phyloP scores from a whole-genome alignment of 495 filamentous ascomycete species.

The Pyronema omphalodes region DNA sequence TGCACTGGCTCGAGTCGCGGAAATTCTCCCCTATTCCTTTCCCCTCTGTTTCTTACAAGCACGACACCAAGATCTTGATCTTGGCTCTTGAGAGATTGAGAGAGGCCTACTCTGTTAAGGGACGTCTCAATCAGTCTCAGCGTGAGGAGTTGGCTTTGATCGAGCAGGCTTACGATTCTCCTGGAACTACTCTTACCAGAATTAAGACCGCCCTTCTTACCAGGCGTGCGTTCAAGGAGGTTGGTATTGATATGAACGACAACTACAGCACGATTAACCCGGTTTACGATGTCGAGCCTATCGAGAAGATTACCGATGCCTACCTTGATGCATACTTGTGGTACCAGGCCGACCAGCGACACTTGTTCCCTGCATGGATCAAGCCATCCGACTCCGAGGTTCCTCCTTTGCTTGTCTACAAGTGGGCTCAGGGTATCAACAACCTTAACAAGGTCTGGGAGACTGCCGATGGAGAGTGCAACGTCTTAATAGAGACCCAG shows the following conservation, averaged over 20 bases:
- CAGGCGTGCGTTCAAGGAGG: slow-evolving; percentile 96
- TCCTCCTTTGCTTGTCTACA: slow-evolving; percentile 89
- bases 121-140: slow-evolving; percentile 90
- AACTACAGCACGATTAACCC: slow-evolving; percentile 99
- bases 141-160: slow-evolving; percentile 93
- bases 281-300: slow-evolving; percentile 96
- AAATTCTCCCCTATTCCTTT: slow-evolving; percentile 99
- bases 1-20: slow-evolving; percentile 95
- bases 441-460: slow-evolving; percentile 98
- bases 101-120: slow-evolving; percentile 96
- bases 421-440: slow-evolving; percentile 99
- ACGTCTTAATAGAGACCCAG: slow-evolving; percentile 97
- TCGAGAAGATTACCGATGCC: slow-evolving; percentile 99
- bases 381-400: slow-evolving; percentile 99
- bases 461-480: slow-evolving; percentile 85
- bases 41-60: slow-evolving; percentile 98
- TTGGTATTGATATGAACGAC: slow-evolving; percentile 99
- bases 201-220: slow-evolving; percentile 98
- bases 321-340: slow-evolving; percentile 98
- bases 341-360: slow-evolving; percentile 97
- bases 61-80: slow-evolving; percentile 98
- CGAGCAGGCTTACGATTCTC: slow-evolving; percentile 96
- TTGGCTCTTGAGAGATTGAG: slow-evolving; percentile 83
- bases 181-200: slow-evolving; percentile 82
- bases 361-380: slow-evolving; percentile 97